phyloP scores from a whole-genome alignment of 805 yeast genomes.

The Isabelozyma pseudorhagii region DNA sequence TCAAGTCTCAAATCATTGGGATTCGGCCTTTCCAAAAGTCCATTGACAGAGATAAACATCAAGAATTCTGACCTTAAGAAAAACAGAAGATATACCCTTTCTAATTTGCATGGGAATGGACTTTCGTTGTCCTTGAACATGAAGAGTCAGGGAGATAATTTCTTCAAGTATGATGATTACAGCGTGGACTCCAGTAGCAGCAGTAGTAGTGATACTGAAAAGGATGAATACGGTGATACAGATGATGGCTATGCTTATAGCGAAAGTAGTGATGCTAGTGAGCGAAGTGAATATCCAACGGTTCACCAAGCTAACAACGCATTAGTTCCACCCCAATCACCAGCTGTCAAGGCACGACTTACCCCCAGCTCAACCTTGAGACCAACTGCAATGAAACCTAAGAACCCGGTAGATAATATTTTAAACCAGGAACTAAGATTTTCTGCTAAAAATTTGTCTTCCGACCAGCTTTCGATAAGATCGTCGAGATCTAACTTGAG shows the following conservation, averaged over 20 bases:
- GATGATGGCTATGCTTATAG: constrained; percentile 1
- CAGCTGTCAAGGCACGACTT: not conserved
- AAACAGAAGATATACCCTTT: constrained; percentile 48
- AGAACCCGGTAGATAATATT: not conserved
- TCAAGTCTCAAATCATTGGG: constrained; percentile 5
- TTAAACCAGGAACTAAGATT: not conserved
- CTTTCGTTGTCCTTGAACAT: constrained; percentile 65
- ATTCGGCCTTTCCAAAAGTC: not conserved
- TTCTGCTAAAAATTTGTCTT: constrained; percentile 2
- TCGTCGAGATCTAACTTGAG: constrained; percentile 39
- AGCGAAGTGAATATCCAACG: not conserved
- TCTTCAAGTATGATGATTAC: constrained; percentile 22
- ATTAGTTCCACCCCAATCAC: not conserved
- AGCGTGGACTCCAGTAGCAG: constrained; percentile 11
- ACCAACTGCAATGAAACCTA: not conserved
- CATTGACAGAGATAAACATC: not conserved
- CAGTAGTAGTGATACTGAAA: constrained; percentile 10
- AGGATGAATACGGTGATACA: not conserved
- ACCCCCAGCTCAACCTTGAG: too few relatives aligned
- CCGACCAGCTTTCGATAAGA: constrained; percentile 28
- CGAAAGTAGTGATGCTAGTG: constrained; percentile 1
- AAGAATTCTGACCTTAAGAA: constrained; percentile 6
- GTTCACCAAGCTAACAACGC: not conserved
- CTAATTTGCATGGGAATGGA: constrained; percentile 73
- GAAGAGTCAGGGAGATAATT: constrained; percentile 49